Evolutionary conservation across 129 eudicot genomes (phyloP), one percentile per base, ranked within the genome.

Genomic region (Lactuca saligna): DNA sequence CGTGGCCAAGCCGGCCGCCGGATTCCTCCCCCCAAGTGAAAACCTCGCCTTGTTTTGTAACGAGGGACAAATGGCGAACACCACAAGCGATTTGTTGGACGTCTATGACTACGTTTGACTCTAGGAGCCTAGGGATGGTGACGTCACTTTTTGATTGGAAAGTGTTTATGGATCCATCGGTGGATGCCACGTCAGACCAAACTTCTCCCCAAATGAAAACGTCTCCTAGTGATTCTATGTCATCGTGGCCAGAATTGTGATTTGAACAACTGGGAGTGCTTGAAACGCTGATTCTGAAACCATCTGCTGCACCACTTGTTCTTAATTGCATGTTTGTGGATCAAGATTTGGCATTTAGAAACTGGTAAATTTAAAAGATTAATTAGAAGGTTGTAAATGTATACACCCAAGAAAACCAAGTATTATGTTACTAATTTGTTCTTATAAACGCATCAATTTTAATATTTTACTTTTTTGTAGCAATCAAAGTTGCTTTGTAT

Each of bases 21-120:
- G 91, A 85, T 77, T 90, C 97, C 73, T 87, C 95, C 12, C 97
- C 97, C 95, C 97, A 91, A 0, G 92, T 87, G 77, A 91, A 87
- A 68, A 91, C 85, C 85, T 91, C 97, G 13, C 97, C 97, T 82
- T 91, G 97, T 68, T 94, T 77, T 31, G 97, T 91, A 57, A 87
- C 95, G 33, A 91, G 95, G 44, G 95, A 88, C 54, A 81, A 78
- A 57, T 91, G 97, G 2, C 90, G 73, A 56, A 83, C 90, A 1
- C 97, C 97, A 60, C 97, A 91, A 9, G 89, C 81, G 33, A 91
- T 87, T 80, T 87, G 97, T 14, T 81, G 95, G 12, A 87, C 97
- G 55, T 91, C 97, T 48, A 91, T 90, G 46, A 91, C 97, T 61
- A 91, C 86, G 63, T 87, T 85, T 12, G 92, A 76, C 48, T 91